Conservation (phyloP, 73 alveolate genomes). For the Tetrahymena malaccensis region DNA sequence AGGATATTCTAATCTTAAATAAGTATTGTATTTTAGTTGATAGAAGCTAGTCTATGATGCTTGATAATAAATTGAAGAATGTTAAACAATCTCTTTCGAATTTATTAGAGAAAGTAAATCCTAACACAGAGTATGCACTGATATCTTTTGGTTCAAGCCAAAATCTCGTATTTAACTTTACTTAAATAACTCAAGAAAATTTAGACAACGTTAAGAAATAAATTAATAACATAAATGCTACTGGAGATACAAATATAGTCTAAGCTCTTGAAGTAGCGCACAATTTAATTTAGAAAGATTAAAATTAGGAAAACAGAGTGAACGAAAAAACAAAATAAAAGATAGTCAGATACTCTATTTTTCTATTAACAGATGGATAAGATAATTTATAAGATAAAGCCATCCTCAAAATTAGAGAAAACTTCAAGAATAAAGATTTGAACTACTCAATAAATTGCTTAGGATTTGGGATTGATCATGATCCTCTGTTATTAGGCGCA, state of each 20-base stretch:
- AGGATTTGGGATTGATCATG: not conserved
- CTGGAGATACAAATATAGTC: not conserved
- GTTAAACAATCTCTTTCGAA: not conserved
- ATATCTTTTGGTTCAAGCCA: not conserved
- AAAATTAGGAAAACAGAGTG: not conserved
- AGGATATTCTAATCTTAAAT: not conserved
- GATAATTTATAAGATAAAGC: not conserved
- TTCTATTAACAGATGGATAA: not conserved
- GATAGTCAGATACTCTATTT: not conserved
- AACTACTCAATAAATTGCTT: not conserved
- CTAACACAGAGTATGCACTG: not conserved
- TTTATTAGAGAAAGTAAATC: not conserved
- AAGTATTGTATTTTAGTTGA: not conserved
- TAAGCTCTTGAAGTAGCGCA: not conserved
- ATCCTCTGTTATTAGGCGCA: not conserved
- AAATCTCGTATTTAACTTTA: not conserved
- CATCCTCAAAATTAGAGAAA: not conserved
- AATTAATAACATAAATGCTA: not conserved
- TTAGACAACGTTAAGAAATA: not conserved
- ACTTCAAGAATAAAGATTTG: not conserved
- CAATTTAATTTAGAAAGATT: not conserved
- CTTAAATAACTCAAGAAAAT: not conserved
- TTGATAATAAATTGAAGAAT: not conserved
- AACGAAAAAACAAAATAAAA: not conserved
- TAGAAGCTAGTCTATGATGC: not conserved